Conservation (phyloP, 2,329 filamentous ascomycete species). For the Aquanectria penicillioides region DNA sequence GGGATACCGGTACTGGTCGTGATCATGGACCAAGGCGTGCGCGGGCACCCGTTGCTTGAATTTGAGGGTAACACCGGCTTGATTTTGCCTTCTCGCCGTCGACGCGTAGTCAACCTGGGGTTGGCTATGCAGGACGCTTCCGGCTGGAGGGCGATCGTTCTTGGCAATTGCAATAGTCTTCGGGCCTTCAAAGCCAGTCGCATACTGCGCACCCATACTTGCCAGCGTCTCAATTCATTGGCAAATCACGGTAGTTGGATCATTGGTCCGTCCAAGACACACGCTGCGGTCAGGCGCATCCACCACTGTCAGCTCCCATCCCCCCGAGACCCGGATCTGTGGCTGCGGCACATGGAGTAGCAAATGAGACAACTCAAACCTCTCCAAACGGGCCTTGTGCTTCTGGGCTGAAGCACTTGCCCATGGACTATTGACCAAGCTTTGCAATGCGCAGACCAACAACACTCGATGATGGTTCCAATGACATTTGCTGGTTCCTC, state of each 20-base stretch:
- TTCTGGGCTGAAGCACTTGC: conserved; percentile 8
- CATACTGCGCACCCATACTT: conserved; percentile 1
- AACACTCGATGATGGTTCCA: background rate
- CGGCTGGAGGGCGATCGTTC: conserved; percentile 5
- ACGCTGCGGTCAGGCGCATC: background rate
- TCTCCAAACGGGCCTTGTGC: background rate
- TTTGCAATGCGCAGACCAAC: background rate
- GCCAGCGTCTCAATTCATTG: background rate
- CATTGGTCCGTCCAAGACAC: conserved; percentile 15
- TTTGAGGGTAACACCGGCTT: too few species aligned
- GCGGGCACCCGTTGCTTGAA: too few species aligned
- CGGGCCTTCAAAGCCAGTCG: background rate
- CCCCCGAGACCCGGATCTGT: conserved; percentile 5
- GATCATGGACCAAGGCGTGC: too few species aligned
- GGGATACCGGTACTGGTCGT: too few species aligned
- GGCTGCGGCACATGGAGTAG: conserved; percentile 11
- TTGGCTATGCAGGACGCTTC: conserved; percentile 2
- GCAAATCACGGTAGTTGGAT: conserved; percentile 2
- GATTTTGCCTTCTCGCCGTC: background rate
- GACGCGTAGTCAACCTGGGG: background rate
- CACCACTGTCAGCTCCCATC: conserved; percentile 1
- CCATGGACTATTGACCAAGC: background rate
- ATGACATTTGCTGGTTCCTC: too few species aligned
- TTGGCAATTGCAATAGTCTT: conserved; percentile 15
- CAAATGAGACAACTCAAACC: background rate